Conservation (phyloP, 2,329 filamentous ascomycete genomes). For the Aureobasidium sp. region DNA sequence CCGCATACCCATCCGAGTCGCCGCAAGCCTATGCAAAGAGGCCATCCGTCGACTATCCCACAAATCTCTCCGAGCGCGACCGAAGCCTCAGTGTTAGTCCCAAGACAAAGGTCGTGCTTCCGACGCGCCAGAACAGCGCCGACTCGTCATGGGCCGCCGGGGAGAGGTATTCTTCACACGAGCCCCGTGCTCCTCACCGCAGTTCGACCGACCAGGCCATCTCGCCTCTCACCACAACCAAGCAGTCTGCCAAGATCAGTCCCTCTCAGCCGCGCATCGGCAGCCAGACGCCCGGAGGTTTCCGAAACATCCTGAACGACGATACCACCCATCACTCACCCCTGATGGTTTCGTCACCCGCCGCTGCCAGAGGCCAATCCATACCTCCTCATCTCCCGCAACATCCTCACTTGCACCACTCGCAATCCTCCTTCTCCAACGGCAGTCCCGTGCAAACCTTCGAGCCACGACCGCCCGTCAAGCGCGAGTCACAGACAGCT, state of each 20-base stretch:
- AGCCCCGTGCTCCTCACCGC: neutral
- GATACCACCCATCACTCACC: neutral
- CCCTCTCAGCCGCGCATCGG: neutral
- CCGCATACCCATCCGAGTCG: conserved; percentile 33
- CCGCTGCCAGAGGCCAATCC: neutral
- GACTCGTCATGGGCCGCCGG: neutral
- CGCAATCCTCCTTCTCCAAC: conserved; percentile 1
- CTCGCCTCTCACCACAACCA: conserved; percentile 9
- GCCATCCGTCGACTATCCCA: conserved; percentile 28
- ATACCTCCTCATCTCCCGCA: neutral
- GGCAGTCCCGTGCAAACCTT: conserved; percentile 1
- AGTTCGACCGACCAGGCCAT: conserved; percentile 7
- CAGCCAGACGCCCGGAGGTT: conserved; percentile 4
- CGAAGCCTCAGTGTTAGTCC: conserved; percentile 68
- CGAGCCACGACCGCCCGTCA: neutral
- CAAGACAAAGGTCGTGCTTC: conserved; percentile 46
- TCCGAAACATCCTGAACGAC: conserved; percentile 10
- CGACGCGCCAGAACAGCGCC: conserved; percentile 23
- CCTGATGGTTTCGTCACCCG: conserved; percentile 2
- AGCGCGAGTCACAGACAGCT: neutral
- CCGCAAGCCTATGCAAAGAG: conserved; percentile 19
- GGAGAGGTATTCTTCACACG: neutral
- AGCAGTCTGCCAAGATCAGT: neutral
- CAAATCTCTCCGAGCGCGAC: conserved; percentile 49
- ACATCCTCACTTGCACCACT: conserved; percentile 5